phyloP scores from a whole-genome alignment of 2,329 filamentous ascomycete genomes.

The Lachnellula suecica region DNA sequence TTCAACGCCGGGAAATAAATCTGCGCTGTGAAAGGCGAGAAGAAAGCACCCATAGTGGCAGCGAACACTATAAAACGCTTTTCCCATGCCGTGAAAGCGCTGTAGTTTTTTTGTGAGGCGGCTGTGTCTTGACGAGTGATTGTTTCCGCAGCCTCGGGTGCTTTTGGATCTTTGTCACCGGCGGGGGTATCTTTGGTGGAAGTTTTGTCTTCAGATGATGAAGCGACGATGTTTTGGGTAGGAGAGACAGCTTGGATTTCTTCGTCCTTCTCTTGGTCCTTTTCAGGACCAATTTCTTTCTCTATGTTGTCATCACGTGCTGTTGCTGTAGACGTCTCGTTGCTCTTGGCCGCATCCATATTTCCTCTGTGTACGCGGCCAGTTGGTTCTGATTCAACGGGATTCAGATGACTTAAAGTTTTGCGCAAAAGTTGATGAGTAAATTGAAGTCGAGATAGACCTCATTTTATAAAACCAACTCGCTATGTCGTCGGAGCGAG shows the following conservation, averaged over 20 bases:
- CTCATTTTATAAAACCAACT: not conserved
- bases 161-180: not conserved
- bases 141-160: not conserved
- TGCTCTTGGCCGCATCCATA: not conserved
- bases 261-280: not conserved
- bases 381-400: not conserved
- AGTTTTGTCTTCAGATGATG: not conserved
- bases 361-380: no score
- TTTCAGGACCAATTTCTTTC: not conserved
- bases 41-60: constrained; percentile 50
- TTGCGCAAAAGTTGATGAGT: not conserved
- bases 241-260: not conserved
- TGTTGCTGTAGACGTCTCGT: not conserved
- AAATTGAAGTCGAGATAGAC: not conserved
- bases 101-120: constrained; percentile 8
- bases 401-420: not conserved
- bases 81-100: constrained; percentile 10
- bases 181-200: not conserved
- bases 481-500: not conserved
- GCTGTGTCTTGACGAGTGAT: not conserved
- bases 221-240: not conserved
- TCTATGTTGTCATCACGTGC: not conserved
- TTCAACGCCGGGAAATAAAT: constrained; percentile 56
- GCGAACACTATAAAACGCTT: constrained; percentile 42
- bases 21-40: constrained; percentile 49